Conservation (phyloP, 208 protist genomes). For the Trypanosoma avium region DNA sequence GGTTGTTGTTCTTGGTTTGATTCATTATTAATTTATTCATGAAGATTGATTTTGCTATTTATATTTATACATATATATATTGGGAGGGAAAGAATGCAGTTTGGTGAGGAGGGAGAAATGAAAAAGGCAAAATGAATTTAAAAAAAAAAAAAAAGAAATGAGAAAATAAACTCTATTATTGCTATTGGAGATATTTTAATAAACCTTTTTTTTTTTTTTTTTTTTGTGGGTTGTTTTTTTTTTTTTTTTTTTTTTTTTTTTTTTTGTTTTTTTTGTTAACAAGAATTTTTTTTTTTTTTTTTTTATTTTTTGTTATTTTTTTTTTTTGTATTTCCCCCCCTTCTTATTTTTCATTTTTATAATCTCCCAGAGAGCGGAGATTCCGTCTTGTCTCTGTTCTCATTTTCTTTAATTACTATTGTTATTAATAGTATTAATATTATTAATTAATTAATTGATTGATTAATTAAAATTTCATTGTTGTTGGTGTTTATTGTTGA, state of each 20-base stretch:
- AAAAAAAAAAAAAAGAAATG: not conserved
- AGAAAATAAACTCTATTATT: not conserved
- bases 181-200: not conserved
- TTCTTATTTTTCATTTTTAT: too few relatives aligned
- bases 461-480: too few relatives aligned
- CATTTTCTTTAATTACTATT: slow-evolving; percentile 68
- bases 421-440: not conserved
- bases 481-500: too few relatives aligned
- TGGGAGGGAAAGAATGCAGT: too few relatives aligned
- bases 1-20: too few relatives aligned
- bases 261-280: not conserved
- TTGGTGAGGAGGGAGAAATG: too few relatives aligned
- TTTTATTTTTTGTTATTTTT: not conserved
- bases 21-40: too few relatives aligned
- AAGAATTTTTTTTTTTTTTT: not conserved
- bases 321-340: not conserved
- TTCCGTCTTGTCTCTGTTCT: slow-evolving; percentile 45
- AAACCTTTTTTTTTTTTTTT: slow-evolving; percentile 2
- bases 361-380: too few relatives aligned
- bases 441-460: too few relatives aligned
- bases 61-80: too few relatives aligned
- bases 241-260: not conserved
- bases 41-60: too few relatives aligned
- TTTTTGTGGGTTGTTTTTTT: not conserved
- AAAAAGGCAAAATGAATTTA: too few relatives aligned